phyloP scores from a whole-genome alignment of 176 grass and related monocot genomes.

The Calamus simplicifolius region DNA sequence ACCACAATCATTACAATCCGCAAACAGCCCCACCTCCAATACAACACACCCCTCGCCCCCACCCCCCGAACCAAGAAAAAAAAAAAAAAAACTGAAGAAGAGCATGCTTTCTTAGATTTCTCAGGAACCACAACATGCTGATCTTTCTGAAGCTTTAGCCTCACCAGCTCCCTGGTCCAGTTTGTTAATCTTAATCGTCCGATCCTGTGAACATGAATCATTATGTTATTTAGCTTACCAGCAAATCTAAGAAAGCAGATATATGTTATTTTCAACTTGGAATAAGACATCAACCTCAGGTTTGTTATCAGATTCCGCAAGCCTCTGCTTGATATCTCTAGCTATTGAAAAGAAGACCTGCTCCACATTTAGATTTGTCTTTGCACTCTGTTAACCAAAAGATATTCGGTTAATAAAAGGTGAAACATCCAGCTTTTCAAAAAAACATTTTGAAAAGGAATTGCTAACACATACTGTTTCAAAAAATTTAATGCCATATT shows the following conservation, averaged over 20 bases:
- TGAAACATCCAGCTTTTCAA: background rate
- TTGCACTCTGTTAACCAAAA: slow-evolving; percentile 28
- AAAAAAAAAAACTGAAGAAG: too few species aligned
- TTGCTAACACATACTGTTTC: slow-evolving; percentile 19
- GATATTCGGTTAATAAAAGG: background rate
- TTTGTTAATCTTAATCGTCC: slow-evolving; percentile 32
- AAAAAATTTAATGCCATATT: slow-evolving; percentile 38
- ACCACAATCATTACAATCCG: background rate
- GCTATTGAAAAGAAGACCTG: slow-evolving; percentile 36
- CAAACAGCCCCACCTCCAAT: slow-evolving; percentile 11
- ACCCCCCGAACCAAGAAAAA: background rate
- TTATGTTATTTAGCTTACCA: too few species aligned
- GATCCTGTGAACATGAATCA: slow-evolving; percentile 12
- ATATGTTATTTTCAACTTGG: background rate
- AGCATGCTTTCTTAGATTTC: too few species aligned
- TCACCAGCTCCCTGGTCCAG: slow-evolving; percentile 19
- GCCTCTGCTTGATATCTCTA: slow-evolving; percentile 37
- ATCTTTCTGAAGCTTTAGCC: too few species aligned
- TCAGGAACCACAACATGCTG: too few species aligned
- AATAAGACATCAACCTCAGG: slow-evolving; percentile 17
- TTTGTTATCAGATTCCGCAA: slow-evolving; percentile 28
- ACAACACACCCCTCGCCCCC: background rate
- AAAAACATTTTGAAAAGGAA: background rate
- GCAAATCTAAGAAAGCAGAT: slow-evolving; percentile 3
- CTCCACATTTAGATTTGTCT: slow-evolving; percentile 38